Base-by-base conservation (phyloP, 1,139 yeast genomes). In the Wickerhamiella pararugosa region DNA sequence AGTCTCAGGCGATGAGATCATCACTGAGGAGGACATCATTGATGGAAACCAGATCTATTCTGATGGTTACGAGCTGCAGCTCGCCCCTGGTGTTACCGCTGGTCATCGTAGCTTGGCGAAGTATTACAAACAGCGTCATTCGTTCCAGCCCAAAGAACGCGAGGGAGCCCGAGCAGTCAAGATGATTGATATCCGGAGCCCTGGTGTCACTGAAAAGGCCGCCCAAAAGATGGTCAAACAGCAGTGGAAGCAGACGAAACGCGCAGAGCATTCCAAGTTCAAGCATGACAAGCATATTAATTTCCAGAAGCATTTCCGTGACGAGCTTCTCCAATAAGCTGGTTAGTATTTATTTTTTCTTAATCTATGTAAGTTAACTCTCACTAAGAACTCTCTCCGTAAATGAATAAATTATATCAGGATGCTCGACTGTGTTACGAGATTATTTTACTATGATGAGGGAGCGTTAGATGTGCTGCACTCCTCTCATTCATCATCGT, bases 81-180 rank as follows among this genome's bases (percentile, higher is more conserved):
- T 92, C 48, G 96, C 97, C 10, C 73, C 86, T 8, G 97, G 97
- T 48, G 69, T 77, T 7, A 78, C 83, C 29, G 74, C 86, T 32
- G 97, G 98, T 9, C 97, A 90, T 61, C 73, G 98, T 56, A 75
- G 94, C 2, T 66, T 86, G 55, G 82, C 78, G 40, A 73, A 93
- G 56, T 90, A 87, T 63, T 87, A 78, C 66, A 79, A 79, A 59
- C 93, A 86, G 66, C 77, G 79, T 57, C 64, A 83, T 51, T 76
- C 78, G 43, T 10, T 7, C 32, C 93, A 94, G 1, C 87, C 81
- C 47, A 65, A 71, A 46, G 73, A 73, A 40, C 67, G 79, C 36
- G 70, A 79, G 29, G 97, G 95, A 39, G 95, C 84, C 64, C 92
- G 94, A 51, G 90, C 97, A 0, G 79, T 90, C 28, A 71, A 83